Base-by-base conservation (phyloP, 768 basidiomycete species). In the Lepiota brunneoincarnata region DNA sequence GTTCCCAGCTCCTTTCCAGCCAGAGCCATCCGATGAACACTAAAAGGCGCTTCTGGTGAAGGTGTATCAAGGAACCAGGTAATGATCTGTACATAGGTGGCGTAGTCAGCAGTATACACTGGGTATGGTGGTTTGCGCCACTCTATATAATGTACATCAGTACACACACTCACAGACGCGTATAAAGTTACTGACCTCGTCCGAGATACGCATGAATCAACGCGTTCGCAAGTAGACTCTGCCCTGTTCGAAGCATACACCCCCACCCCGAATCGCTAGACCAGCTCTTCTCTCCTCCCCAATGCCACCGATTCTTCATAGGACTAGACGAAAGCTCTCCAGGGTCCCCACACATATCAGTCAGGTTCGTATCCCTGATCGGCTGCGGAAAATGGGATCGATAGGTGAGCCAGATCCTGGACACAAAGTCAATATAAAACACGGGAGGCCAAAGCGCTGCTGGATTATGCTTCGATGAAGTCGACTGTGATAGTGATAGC, bases 11-110 rank as follows among this genome's bases (percentile, higher is more conserved):
- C 89, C 65, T 98, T 95, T 0, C 96, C 96, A 0, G 94, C 89
- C 18, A 94, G 74, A 0, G 95, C 95, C 89, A 99, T 97, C 43
- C 93, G 82, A 69, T 99, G 96, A 6, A 99, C 91, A 59, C 91
- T 90, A 67, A 99, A 99, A 0, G 96, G 96, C 15, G 88, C 85
- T 26, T 87, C 75, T 0, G 90, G 83, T 0, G 86, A 79, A 0
- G 95, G 95, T 2, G 88, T 86, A 65, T 99, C 96, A 42, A 98
- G 72, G 73, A 98, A 99, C 93, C 95, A 98, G 0, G 91, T 89
- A 18, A 99, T 54, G 48, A 98, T 89, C 58, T 89, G 89, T 6
- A 96, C 90, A 63, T 99, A 98, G 2, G 82, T 87, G 0, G 91
- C 90, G 64, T 90, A 93, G 39, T 79, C 84, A 2, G 81, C 75